A percentile compares a stretch with the other conserved stretches of the same genome.
phyloP scores from a whole-genome alignment of 1,284 basidiomycete species.

The Cryptococcus sp. region DNA sequence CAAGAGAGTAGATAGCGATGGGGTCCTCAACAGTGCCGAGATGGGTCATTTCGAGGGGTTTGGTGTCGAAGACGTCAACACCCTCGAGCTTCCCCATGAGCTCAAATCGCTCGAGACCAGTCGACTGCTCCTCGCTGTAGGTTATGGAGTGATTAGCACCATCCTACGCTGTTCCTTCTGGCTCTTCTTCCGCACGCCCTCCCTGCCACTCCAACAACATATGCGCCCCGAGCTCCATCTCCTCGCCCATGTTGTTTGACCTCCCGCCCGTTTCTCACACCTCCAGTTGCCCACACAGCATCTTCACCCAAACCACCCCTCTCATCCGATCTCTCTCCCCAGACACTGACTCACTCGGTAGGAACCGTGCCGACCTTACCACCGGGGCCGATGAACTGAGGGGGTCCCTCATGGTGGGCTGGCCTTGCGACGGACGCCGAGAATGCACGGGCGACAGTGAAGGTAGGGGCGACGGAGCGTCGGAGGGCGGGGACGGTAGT shows the following conservation, averaged over 20 bases:
- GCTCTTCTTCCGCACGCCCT: not conserved
- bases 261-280: not conserved
- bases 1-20: slow-evolving; percentile 80
- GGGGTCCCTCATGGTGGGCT: slow-evolving; percentile 33
- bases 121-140: slow-evolving; percentile 72
- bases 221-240: not conserved
- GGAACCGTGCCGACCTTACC: slow-evolving; percentile 45
- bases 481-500: slow-evolving; percentile 20
- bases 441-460: slow-evolving; percentile 33
- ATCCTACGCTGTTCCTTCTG: not conserved
- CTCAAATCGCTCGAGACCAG: slow-evolving; percentile 94
- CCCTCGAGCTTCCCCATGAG: slow-evolving; percentile 84
- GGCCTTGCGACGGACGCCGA: slow-evolving; percentile 34
- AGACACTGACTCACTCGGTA: slow-evolving; percentile 42
- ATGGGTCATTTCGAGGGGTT: slow-evolving; percentile 78
- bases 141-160: slow-evolving; percentile 1
- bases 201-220: not conserved
- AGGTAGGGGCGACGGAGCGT: slow-evolving; percentile 20
- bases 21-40: slow-evolving; percentile 86
- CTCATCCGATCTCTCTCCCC: not conserved
- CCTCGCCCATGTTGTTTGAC: not conserved
- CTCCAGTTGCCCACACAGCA: too few species aligned
- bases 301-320: not conserved
- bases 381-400: slow-evolving; percentile 43
- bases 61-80: slow-evolving; percentile 84